A percentile compares a stretch with the other conserved stretches of the same genome.
These are phyloP conservation scores for Cladobotryum protrusum DNA, from an alignment of 2,329 filamentous ascomycete species.

Conservation along the genomic window DNA sequence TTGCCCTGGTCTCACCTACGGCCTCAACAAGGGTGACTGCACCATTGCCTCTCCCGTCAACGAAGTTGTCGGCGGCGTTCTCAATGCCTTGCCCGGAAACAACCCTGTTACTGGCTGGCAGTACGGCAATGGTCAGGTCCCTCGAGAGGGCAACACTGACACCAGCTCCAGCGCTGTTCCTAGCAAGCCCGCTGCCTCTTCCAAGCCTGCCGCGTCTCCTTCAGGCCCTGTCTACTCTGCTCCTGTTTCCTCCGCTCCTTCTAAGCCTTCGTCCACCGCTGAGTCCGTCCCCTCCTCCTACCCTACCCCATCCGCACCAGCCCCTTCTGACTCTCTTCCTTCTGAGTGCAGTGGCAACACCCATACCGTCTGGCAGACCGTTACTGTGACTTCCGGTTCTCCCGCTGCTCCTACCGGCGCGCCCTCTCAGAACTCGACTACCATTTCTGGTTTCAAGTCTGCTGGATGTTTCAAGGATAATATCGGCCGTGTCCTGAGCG, in stretches of 20 bases:
- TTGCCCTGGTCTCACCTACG: conserved; percentile 52
- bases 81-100: conserved; percentile 48
- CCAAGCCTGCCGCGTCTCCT: background rate
- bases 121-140: conserved; percentile 26
- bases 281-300: background rate
- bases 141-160: background rate
- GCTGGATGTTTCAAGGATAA: conserved; percentile 39
- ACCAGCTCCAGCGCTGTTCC: background rate
- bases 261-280: background rate
- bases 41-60: conserved; percentile 42
- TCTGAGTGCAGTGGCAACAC: conserved; percentile 21
- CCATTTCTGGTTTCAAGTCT: conserved; percentile 29
- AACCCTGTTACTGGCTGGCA: conserved; percentile 49
- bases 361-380: conserved; percentile 39
- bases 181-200: background rate
- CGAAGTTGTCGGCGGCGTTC: conserved; percentile 37
- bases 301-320: background rate
- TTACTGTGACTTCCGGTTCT: conserved; percentile 35
- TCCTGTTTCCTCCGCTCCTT: background rate
- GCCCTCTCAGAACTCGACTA: conserved; percentile 13
- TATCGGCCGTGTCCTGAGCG: conserved; percentile 31
- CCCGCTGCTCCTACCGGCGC: conserved; percentile 12
- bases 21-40: conserved; percentile 47
- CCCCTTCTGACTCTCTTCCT: conserved; percentile 16
- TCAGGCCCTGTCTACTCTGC: background rate